Evolutionary conservation across 331 rosid species (phyloP).

Genomic region (Quercus tomentella): DNA sequence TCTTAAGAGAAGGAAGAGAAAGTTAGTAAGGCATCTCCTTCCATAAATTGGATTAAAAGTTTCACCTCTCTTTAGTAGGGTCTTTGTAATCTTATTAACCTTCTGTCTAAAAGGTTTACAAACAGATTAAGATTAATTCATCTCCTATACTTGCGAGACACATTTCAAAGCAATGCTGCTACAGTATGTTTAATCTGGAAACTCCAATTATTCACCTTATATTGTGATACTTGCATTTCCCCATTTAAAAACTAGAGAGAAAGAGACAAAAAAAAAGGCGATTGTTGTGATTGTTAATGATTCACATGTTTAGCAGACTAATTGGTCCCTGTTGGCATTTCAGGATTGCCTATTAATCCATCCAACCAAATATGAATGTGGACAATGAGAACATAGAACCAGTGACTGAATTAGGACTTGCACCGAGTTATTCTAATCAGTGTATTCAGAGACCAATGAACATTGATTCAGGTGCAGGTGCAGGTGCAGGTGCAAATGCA

Average conservation of each 20-base stretch:
- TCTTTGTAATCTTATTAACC: not conserved
- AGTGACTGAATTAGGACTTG: constrained; percentile 48
- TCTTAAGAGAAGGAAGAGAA: not conserved
- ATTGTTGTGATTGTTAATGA: not conserved
- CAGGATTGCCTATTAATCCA: constrained; percentile 34
- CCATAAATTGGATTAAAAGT: not conserved
- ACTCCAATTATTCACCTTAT: not conserved
- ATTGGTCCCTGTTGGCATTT: constrained; percentile 22
- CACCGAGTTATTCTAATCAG: constrained; percentile 33
- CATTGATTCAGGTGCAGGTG: constrained; percentile 65
- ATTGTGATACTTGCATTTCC: not conserved
- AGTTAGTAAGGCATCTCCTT: not conserved
- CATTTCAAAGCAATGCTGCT: not conserved
- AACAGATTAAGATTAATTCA: not conserved
- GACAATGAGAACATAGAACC: constrained; percentile 48
- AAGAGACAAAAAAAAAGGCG: not conserved
- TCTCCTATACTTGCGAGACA: not conserved
- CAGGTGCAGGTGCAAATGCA: constrained; percentile 90
- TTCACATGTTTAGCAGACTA: constrained; percentile 12
- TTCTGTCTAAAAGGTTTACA: not conserved
- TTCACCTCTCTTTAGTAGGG: not conserved
- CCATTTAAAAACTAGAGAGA: not conserved
- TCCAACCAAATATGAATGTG: constrained; percentile 47
- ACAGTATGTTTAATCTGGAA: not conserved
- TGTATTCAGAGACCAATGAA: constrained; percentile 30